Evolutionary conservation across 768 basidiomycete genomes (phyloP), one percentile per base, ranked within the genome.

Genomic region (Boletus pseudopeckii): DNA sequence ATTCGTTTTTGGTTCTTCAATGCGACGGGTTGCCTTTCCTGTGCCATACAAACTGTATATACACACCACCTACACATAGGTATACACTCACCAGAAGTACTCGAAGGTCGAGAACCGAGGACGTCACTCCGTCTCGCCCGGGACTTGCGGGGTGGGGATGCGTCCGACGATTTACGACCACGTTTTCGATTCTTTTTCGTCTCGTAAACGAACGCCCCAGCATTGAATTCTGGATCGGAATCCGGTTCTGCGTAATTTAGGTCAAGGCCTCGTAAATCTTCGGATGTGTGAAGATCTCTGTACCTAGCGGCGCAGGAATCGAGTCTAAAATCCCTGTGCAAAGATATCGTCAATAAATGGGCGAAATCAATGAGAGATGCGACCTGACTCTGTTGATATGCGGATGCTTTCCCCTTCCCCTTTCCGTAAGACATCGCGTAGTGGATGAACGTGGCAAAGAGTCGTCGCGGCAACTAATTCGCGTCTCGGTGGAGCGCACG

Each of bases 241-340:
- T 71, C 70, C 0, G 53, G 57, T 30, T 73, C 70, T 71, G 44
- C 20, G 36, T 30, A 11, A 32, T 30, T 11, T n/a, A 36, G 18
- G 36, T 45, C 13, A 51, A 15, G 7, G 1, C 9, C 14, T 10
- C 32, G 32, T 26, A 2, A 22, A 47, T 11, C 17, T n/a, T 20
- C 17, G 22, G 15, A 36, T 10, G n/a, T 17, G 38, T 17, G 17
- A 22, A 7, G 26, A 28, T 41, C 37, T 44, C 38, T 44, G 5
- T 58, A 70, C 75, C 73, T 62, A 72, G 59, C 34, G 75, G 75
- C 2, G 71, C 72, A 6, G 71, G 63, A 15, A 71, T 67, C 4
- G 75, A 72, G 20, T 53, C 40, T 50, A 59, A 53, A 13, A 24
- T 50, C 45, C 71, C 69, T 71, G 39, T 22, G 3, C 5, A 47